Base-by-base conservation (phyloP, 2,329 filamentous ascomycete genomes). In the Aspergillus fumigatiaffinis region DNA sequence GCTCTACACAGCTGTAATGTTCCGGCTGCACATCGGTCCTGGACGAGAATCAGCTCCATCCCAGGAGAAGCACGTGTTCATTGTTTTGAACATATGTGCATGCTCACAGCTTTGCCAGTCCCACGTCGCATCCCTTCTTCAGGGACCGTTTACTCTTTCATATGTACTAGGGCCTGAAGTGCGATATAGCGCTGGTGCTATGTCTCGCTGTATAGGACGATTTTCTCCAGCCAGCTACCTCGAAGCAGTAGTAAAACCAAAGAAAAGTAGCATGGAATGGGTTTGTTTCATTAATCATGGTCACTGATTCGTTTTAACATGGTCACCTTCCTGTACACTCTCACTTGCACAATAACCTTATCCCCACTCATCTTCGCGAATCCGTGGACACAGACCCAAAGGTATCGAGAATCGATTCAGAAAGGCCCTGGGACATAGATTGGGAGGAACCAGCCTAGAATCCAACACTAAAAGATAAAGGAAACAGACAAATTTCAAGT, bases 391-490 rank as follows among this genome's bases (percentile, higher is more conserved):
- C 21, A 47, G 14, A 14, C 44, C 44, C 21, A 21, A 21, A 47
- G 21, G 23, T 25, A 23, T 47, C 21, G 12, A 25, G 12, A 47
- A 10, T 14, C 21, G 2, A 47, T 23, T 7, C 44, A 47, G 23
- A 23, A 12, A 14, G 14, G 21, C 9, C 21, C 21, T 12, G 9
- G 44, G 44, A 47, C 14, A 47, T 23, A 47, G 12, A 47, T 28
- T 38, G 32, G 12, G 41, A 55, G 54, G 50, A 35, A 29, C 46
- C 56, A 54, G 51, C 50, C 53, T 52, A 41, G 51, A 53, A 47
- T 25, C 21, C 28, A 52, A 44, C 35, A 25, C 28, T 23, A 50
- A 47, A 52, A 4, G 25, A 7, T 42, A 53, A 49, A 50, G 25
- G 32, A 50, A 42, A 32, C 14, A 41, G 41, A 21, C n/a, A 46